These are phyloP conservation scores for Coemansia sp. DNA, from an alignment of 192 early-diverging fungal species.

Conservation along the genomic window DNA sequence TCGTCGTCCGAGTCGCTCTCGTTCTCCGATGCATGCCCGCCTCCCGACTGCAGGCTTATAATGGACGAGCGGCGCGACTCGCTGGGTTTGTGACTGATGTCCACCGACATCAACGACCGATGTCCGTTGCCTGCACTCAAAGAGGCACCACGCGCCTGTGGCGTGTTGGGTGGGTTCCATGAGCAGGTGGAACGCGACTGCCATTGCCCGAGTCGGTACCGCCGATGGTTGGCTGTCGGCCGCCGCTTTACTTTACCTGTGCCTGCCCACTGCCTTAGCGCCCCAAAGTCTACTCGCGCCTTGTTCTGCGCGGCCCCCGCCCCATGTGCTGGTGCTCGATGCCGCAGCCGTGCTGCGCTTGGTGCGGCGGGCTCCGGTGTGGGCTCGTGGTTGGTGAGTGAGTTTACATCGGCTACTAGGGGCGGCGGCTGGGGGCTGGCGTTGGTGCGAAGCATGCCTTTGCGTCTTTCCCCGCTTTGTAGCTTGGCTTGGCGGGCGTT, in stretches of 20 bases:
- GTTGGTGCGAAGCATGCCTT: not conserved
- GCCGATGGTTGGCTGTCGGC: conserved; percentile 13
- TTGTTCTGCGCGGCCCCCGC: not conserved
- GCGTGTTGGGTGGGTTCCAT: conserved; percentile 44
- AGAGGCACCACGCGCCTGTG: not conserved
- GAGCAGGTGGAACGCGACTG: conserved; percentile 45
- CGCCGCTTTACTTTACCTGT: conserved; percentile 27
- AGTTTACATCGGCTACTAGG: not conserved
- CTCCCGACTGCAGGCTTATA: conserved; percentile 14
- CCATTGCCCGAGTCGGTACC: conserved; percentile 50
- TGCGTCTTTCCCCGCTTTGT: not conserved
- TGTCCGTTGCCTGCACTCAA: not conserved
- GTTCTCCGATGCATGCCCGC: not conserved
- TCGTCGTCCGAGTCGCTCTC: conserved; percentile 16
- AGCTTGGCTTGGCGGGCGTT: not conserved
- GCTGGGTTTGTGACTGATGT: conserved; percentile 48
- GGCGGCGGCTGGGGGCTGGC: not conserved
- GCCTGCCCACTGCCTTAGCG: conserved; percentile 44
- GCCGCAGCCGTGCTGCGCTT: not conserved
- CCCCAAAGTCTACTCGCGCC: conserved; percentile 27
- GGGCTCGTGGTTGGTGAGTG: not conserved
- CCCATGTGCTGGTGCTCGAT: not conserved
- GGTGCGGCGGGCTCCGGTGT: not conserved
- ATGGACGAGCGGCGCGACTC: conserved; percentile 45
- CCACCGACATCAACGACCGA: conserved; percentile 31